These are phyloP conservation scores for Evernia prunastri DNA, from an alignment of 495 filamentous ascomycete genomes.

Conservation along the genomic window DNA sequence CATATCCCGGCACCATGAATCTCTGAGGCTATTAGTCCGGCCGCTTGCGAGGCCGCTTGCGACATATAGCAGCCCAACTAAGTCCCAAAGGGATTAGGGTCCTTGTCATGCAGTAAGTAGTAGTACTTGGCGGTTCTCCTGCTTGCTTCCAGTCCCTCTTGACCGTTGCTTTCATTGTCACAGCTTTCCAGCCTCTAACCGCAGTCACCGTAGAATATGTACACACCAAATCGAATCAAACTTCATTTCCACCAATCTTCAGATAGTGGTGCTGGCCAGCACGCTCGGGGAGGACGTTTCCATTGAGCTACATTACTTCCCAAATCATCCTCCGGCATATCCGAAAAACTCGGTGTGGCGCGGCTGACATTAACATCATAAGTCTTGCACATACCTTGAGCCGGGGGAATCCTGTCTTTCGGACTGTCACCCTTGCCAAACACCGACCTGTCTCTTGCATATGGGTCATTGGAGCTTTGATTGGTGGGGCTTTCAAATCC, in stretches of 20 bases:
- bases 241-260: background rate
- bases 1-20: background rate
- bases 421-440: background rate
- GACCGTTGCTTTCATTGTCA: background rate
- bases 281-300: background rate
- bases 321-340: background rate
- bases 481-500: background rate
- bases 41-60: background rate
- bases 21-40: background rate
- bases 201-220: background rate
- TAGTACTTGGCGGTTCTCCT: background rate
- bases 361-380: background rate
- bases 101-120: background rate
- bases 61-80: background rate
- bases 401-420: background rate
- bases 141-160: background rate
- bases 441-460: background rate
- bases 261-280: background rate
- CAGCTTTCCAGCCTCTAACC: background rate
- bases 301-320: background rate
- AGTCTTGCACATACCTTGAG: background rate
- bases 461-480: background rate
- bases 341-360: background rate
- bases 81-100: background rate
- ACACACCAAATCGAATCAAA: background rate